Base-by-base conservation (phyloP, 106 monocot genomes). In the Cymbidium sinense region DNA sequence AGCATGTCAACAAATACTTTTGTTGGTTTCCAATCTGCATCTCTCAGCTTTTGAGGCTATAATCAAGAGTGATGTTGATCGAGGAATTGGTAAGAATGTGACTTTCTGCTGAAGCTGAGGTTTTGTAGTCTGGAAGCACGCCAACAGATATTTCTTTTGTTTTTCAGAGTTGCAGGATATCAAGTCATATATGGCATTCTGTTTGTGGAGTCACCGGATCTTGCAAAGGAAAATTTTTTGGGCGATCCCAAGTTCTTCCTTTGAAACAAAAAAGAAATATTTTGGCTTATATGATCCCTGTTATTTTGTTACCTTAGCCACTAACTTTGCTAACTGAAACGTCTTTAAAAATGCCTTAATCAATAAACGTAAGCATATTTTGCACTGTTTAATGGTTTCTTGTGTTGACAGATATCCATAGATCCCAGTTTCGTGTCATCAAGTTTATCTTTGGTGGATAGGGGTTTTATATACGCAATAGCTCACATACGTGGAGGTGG, bases 401-500 rank as follows among this genome's bases (percentile, higher is more conserved):
- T 86, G 0, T 77, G 25, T 54, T 50, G 0, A 81, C 85, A 94
- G 90, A 23, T 81, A 75, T 90, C 88, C 77, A 84, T 87, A 69
- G 92, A 95, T 83, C 92, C 95, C 17, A 82, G 80, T 88, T 95
- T 95, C 84, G 82, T 50, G 52, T 70, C 82, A 41, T 85, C 90
- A 47, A 81, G 83, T 31, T 76, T 93, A 43, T 93, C 95, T 69
- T 77, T 93, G 70, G 88, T 92, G 33, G 90, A 95, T 36, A 88
- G 92, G 73, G 95, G 95, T 0, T 90, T 95, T 76, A 76, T 95
- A 80, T 95, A 83, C 81, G 92, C 85, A 54, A 92, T 95, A 74
- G 92, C 92, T 80, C 95, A 95, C 74, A 76, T 95, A 61, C 95
- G 95, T 72, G 95, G 95, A 21, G 95, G 95, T 69, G 95, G 92